These are phyloP conservation scores for Allium sativum DNA, from an alignment of 106 monocot genomes.

Conservation along the genomic window DNA sequence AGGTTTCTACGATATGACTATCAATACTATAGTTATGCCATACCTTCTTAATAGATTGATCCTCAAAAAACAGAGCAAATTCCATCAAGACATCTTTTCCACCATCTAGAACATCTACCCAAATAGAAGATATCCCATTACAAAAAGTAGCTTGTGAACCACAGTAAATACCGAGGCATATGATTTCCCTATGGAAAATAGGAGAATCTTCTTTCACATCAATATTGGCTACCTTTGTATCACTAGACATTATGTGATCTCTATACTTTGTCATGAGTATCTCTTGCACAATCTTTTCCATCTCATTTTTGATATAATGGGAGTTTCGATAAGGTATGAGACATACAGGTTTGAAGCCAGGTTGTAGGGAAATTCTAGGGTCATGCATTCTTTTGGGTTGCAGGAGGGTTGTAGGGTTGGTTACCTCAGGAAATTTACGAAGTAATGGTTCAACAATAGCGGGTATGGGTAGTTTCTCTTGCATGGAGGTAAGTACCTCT, in stretches of 20 bases:
- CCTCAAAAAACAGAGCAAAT: slow-evolving; percentile 87
- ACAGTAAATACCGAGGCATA: slow-evolving; percentile 93
- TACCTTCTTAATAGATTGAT: slow-evolving; percentile 84
- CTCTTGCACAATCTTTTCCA: too few species aligned
- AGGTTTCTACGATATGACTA: slow-evolving; percentile 70
- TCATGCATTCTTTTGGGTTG: too few species aligned
- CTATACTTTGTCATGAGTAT: slow-evolving; percentile 70
- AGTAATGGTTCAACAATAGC: too few species aligned
- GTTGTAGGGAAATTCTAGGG: too few species aligned
- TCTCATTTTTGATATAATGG: too few species aligned
- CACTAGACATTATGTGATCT: slow-evolving; percentile 65
- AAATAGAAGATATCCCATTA: slow-evolving; percentile 74
- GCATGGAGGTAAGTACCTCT: too few species aligned
- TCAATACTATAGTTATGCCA: slow-evolving; percentile 99
- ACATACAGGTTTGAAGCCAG: too few species aligned
- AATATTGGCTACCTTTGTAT: slow-evolving; percentile 93
- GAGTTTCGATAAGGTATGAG: too few species aligned
- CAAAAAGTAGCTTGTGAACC: slow-evolving; percentile 72
- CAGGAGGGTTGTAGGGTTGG: too few species aligned
- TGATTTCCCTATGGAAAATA: slow-evolving; percentile 81
- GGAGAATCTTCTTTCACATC: slow-evolving; percentile 94
- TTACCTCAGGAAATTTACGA: too few species aligned
- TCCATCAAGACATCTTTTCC: slow-evolving; percentile 56
- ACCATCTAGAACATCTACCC: slow-evolving; percentile 98
- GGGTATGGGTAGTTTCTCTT: too few species aligned